Conservation (phyloP, 257 asterid genomes). For the Buddleja alternifolia region DNA sequence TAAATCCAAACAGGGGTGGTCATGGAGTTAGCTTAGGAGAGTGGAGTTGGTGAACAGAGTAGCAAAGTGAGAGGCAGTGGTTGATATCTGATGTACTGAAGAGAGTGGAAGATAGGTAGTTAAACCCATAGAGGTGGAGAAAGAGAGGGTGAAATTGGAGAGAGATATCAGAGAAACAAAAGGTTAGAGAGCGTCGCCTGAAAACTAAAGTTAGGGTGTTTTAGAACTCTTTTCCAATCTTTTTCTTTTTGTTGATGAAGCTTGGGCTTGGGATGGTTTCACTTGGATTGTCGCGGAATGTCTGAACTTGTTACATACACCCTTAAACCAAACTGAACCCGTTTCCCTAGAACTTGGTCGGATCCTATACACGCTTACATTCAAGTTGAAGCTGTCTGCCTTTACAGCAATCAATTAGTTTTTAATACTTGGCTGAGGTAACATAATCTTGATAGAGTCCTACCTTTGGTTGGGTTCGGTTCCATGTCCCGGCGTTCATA, state of each 20-base stretch:
- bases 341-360: neutral
- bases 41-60: neutral
- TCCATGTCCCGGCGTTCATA: neutral
- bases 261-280: neutral
- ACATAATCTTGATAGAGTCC: neutral
- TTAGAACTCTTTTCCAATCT: neutral
- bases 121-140: too few species aligned
- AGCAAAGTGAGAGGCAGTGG: neutral
- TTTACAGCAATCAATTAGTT: neutral
- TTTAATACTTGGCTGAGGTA: neutral
- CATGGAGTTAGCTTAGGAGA: neutral
- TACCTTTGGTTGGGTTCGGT: neutral
- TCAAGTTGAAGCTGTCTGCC: neutral
- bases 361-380: neutral
- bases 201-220: neutral
- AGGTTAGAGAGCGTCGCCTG: too few species aligned
- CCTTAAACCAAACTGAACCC: neutral
- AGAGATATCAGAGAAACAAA: too few species aligned
- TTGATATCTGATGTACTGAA: too few species aligned
- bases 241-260: neutral
- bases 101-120: too few species aligned
- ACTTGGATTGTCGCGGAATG: neutral
- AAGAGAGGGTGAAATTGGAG: too few species aligned
- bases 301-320: constrained; percentile 1
- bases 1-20: neutral